Base-by-base conservation (phyloP, 805 yeast species). In the Lachancea sp. region DNA sequence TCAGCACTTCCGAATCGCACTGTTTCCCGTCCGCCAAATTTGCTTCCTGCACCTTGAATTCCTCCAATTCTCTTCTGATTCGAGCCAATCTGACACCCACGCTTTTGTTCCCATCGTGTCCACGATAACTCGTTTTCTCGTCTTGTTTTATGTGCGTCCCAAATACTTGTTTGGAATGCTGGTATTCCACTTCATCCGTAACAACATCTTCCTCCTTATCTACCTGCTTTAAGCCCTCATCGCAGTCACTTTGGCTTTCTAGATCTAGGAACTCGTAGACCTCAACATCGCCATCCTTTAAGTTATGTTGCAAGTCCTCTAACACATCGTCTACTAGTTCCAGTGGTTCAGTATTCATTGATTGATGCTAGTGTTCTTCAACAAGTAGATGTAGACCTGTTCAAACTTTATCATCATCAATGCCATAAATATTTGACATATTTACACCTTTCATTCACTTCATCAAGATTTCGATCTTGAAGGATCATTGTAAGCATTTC, bases 31-130 rank as follows among this genome's bases (percentile, higher is more conserved):
- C 18, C 12, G 15, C 15, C 13, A 12, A 5, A 18, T 13, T 20
- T 3, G 32, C 39, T 9, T 45, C 40, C 30, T 39, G n/a, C 18
- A 20, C 17, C 31, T 37, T 33, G 9, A 46, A 36, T 36, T 48
- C 52, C 15, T 47, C 42, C 20, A 50, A 34, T 31, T 51, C 54
- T 20, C 50, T 29, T 30, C 44, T 31, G 9, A 49, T 51, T 2
- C 50, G 50, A n/a, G 46, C 42, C 31, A 51, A 30, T 27, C 35
- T 38, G 12, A 38, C 42, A 11, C 44, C 36, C 2, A 37, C 27
- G 22, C 32, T 32, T 17, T 45, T 45, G 33, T 12, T 30, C 6
- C 10, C 33, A 22, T 29, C 31, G 4, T 32, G 18, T 32, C 16
- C 35, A 18, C 17, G 13, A 29, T 29, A 29, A 7, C 5, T 32